phyloP scores from a whole-genome alignment of 1,139 yeast species.

The Protomyces lactucae-debilis region DNA sequence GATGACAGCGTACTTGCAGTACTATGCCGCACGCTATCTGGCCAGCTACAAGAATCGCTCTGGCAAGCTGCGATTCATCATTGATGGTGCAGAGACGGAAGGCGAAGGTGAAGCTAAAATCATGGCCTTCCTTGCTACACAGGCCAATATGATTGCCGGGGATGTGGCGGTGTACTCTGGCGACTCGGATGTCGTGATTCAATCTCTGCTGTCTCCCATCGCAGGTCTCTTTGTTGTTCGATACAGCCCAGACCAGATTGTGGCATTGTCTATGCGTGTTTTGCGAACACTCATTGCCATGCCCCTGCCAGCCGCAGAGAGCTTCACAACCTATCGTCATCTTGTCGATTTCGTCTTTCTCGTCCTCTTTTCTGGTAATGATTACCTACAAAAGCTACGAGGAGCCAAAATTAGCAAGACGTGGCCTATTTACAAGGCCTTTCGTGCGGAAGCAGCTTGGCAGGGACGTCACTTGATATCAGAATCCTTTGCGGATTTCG shows the following conservation, averaged over 20 bases:
- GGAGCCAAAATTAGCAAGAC: slow-evolving; percentile 15
- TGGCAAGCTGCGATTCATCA: slow-evolving; percentile 3
- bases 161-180: slow-evolving; percentile 13
- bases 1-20: slow-evolving; percentile 18
- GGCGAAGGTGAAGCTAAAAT: slow-evolving; percentile 26
- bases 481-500: background rate
- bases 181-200: slow-evolving; percentile 21
- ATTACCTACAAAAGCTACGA: slow-evolving; percentile 9
- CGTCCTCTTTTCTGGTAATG: slow-evolving; percentile 17
- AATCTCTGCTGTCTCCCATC: slow-evolving; percentile 8
- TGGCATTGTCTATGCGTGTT: background rate
- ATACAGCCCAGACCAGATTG: background rate
- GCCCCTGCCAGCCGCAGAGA: background rate
- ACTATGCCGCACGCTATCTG: slow-evolving; percentile 17
- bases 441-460: slow-evolving; percentile 8
- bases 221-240: slow-evolving; percentile 7
- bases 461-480: background rate
- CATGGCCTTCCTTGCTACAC: background rate
- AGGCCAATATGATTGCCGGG: background rate
- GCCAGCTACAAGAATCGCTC: slow-evolving; percentile 8
- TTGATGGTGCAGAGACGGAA: slow-evolving; percentile 18
- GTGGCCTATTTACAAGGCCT: slow-evolving; percentile 14
- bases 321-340: background rate
- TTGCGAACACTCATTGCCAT: background rate
- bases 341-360: slow-evolving; percentile 5